Conservation (phyloP, 768 basidiomycete genomes). For the Suillus subalutaceus region DNA sequence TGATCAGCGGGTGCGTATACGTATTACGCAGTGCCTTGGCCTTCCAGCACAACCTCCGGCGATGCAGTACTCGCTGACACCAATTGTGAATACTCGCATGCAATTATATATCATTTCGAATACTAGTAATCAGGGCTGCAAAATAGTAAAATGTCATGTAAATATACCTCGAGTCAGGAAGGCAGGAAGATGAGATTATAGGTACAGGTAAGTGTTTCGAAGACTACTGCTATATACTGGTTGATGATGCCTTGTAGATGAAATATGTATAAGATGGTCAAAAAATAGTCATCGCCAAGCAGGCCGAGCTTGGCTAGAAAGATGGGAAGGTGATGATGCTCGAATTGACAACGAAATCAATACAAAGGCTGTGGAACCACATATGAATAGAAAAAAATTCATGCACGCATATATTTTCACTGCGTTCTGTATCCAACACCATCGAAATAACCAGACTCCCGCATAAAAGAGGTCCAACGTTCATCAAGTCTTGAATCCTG, state of each 20-base stretch:
- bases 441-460: constrained; percentile 52
- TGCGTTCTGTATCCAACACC: constrained; percentile 32
- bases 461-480: constrained; percentile 65
- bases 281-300: not conserved
- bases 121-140: not conserved
- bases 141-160: not conserved
- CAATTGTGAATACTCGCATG: too few species aligned
- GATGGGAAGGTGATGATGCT: not conserved
- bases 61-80: too few species aligned
- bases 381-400: not conserved
- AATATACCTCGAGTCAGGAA: not conserved
- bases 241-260: not conserved
- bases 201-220: not conserved
- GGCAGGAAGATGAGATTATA: not conserved
- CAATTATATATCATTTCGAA: not conserved
- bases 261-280: not conserved
- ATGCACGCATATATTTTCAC: constrained; percentile 8
- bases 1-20: too few species aligned
- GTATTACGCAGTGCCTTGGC: too few species aligned
- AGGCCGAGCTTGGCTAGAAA: not conserved
- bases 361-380: not conserved
- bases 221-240: not conserved
- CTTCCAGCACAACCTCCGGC: too few species aligned
- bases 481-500: constrained; percentile 57
- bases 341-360: not conserved